These are phyloP conservation scores for Coniella vitis DNA, from an alignment of 2,329 filamentous ascomycete genomes.

Conservation along the genomic window DNA sequence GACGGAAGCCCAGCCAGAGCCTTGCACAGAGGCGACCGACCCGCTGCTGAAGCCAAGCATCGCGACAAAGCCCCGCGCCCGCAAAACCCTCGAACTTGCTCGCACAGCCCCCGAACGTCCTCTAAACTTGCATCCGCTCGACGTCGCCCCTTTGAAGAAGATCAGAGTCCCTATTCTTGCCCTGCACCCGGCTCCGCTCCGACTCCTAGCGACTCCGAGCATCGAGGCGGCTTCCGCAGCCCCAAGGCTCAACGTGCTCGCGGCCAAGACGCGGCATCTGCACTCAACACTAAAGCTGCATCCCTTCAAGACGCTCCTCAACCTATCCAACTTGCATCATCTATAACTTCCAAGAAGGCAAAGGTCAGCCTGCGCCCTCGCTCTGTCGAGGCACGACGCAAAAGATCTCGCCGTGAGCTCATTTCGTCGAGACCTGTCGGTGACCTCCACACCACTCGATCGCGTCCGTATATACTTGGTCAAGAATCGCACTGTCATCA, in stretches of 20 bases:
- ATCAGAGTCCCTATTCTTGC: constrained; percentile 28
- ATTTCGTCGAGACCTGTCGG: constrained; percentile 11
- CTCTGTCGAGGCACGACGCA: constrained; percentile 15
- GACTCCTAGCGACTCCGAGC: constrained; percentile 15
- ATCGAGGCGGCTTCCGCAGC: constrained; percentile 33
- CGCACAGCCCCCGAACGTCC: constrained; percentile 19
- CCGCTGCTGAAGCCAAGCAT: constrained; percentile 17
- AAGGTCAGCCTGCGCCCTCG: constrained; percentile 24
- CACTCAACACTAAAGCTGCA: constrained; percentile 8
- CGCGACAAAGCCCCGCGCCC: constrained; percentile 20
- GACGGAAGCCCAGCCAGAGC: constrained; percentile 8
- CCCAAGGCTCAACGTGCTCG: constrained; percentile 30
- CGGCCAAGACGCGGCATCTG: constrained; percentile 17
- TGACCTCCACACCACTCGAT: constrained; percentile 8
- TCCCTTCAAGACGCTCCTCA: constrained; percentile 9
- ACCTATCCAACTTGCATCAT: constrained; percentile 19
- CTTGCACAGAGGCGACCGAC: constrained; percentile 16
- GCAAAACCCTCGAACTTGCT: constrained; percentile 25
- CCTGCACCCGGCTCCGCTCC: constrained; percentile 21
- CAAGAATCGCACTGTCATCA: constrained; percentile 13
- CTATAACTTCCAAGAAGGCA: constrained; percentile 23
- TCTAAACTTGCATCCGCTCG: constrained; percentile 29
- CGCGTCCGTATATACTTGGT: constrained; percentile 9
- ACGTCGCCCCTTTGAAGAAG: constrained; percentile 32
- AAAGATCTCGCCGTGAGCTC: constrained; percentile 14